Evolutionary conservation across 2,329 filamentous ascomycete genomes (phyloP).

Genomic region (Monosporascus sp.): DNA sequence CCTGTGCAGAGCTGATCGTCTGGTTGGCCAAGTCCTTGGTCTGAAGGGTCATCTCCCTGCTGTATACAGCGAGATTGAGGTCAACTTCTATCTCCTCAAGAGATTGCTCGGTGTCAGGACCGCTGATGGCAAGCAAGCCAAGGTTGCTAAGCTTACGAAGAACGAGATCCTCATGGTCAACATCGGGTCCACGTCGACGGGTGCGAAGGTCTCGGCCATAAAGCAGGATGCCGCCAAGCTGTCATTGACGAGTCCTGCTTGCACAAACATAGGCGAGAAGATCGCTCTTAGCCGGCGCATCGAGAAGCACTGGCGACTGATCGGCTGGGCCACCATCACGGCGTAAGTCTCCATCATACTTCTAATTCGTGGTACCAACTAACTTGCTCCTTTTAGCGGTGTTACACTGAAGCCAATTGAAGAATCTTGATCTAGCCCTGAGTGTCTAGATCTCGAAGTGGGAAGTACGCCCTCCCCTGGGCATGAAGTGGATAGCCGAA

Average conservation of each 20-base stretch:
- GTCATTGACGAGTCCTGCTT: slow-evolving; percentile 85
- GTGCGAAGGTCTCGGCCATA: slow-evolving; percentile 94
- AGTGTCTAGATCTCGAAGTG: background rate
- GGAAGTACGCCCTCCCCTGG: background rate
- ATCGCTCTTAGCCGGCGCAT: slow-evolving; percentile 93
- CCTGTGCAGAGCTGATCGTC: slow-evolving; percentile 95
- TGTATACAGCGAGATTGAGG: slow-evolving; percentile 97
- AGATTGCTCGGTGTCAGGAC: slow-evolving; percentile 94
- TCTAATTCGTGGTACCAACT: background rate
- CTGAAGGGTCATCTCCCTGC: slow-evolving; percentile 89
- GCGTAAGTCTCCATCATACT: slow-evolving; percentile 41
- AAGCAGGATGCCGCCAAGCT: slow-evolving; percentile 97
- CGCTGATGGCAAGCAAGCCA: slow-evolving; percentile 96
- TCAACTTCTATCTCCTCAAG: slow-evolving; percentile 98
- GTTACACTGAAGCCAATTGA: slow-evolving; percentile 19
- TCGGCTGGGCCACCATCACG: slow-evolving; percentile 82
- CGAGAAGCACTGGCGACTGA: slow-evolving; percentile 97
- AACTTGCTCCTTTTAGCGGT: background rate
- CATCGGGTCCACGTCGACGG: slow-evolving; percentile 94
- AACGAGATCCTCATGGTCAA: slow-evolving; percentile 99
- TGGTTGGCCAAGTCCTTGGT: slow-evolving; percentile 95
- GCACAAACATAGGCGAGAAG: slow-evolving; percentile 97
- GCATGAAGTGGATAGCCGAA: background rate
- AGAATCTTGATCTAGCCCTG: background rate
- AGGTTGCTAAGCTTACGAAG: slow-evolving; percentile 97